Evolutionary conservation across 768 basidiomycete species (phyloP).

Genomic region (Paxillus rubicundulus): DNA sequence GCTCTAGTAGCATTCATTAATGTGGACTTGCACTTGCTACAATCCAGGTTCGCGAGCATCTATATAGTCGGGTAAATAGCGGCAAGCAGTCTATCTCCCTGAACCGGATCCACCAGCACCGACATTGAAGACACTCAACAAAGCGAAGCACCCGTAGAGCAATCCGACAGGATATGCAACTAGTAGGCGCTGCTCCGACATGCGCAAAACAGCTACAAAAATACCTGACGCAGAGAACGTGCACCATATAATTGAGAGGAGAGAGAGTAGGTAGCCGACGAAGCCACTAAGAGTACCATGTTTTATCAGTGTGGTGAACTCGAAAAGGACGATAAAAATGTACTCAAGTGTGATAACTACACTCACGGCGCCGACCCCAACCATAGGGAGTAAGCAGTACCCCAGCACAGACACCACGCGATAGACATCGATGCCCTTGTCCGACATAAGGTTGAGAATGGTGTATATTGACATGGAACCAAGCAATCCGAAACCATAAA

Average conservation of each 20-base stretch:
- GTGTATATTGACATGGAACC: constrained; percentile 91
- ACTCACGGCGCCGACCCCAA: constrained; percentile 86
- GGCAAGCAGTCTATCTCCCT: constrained; percentile 26
- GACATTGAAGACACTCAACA: constrained; percentile 86
- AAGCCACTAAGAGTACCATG: constrained; percentile 51
- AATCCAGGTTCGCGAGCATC: not conserved
- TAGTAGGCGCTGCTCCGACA: constrained; percentile 92
- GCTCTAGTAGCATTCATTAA: not conserved
- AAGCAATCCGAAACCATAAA: constrained; percentile 96
- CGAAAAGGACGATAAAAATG: constrained; percentile 32
- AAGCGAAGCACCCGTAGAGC: constrained; percentile 90
- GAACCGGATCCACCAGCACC: constrained; percentile 33
- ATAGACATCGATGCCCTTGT: constrained; percentile 92
- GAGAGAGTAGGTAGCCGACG: constrained; percentile 81
- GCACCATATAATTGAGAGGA: constrained; percentile 90
- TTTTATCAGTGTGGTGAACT: constrained; percentile 2
- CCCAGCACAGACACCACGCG: constrained; percentile 93
- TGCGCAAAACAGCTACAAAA: constrained; percentile 90
- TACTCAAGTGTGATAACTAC: constrained; percentile 88
- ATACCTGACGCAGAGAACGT: constrained; percentile 95
- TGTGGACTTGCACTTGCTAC: not conserved
- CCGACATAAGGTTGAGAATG: constrained; percentile 96
- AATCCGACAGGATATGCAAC: constrained; percentile 96
- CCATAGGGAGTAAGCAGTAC: constrained; percentile 96
- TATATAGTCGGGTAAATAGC: constrained; percentile 10